Conservation (phyloP, 1,284 basidiomycete species). For the Cutaneotrichosporon dermatis region DNA sequence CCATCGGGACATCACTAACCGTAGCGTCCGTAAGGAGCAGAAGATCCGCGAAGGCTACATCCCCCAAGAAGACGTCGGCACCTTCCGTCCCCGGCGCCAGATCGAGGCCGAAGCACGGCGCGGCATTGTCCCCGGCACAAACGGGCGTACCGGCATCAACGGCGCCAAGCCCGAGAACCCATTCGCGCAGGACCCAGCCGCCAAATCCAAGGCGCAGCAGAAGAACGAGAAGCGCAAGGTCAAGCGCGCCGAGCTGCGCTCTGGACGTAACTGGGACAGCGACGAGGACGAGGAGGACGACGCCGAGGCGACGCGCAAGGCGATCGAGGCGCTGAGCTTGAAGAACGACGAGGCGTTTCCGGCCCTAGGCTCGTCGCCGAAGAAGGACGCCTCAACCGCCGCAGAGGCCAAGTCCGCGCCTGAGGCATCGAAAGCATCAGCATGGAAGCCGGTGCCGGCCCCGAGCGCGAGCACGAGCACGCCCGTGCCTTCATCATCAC, state of each 20-base stretch:
- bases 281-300: slow-evolving; percentile 29
- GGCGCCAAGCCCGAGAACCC: slow-evolving; percentile 24
- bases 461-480: not conserved
- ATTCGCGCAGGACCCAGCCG: slow-evolving; percentile 22
- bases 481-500: not conserved
- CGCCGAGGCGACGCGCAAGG: slow-evolving; percentile 23
- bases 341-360: slow-evolving; percentile 19
- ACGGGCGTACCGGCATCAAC: not conserved
- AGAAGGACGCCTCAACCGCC: not conserved
- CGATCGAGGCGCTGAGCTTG: slow-evolving; percentile 22
- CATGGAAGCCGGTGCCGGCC: slow-evolving; percentile 1
- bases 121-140: not conserved
- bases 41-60: slow-evolving; percentile 91
- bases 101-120: slow-evolving; percentile 58
- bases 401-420: not conserved
- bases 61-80: slow-evolving; percentile 84
- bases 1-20: slow-evolving; percentile 2
- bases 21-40: slow-evolving; percentile 77
- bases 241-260: slow-evolving; percentile 17
- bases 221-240: slow-evolving; percentile 63
- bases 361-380: slow-evolving; percentile 12
- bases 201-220: slow-evolving; percentile 56
- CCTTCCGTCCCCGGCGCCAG: slow-evolving; percentile 73
- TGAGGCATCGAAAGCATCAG: not conserved
- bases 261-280: slow-evolving; percentile 27